Conservation (phyloP, 805 yeast species). For the Kluyveromyces lactis region DNA sequence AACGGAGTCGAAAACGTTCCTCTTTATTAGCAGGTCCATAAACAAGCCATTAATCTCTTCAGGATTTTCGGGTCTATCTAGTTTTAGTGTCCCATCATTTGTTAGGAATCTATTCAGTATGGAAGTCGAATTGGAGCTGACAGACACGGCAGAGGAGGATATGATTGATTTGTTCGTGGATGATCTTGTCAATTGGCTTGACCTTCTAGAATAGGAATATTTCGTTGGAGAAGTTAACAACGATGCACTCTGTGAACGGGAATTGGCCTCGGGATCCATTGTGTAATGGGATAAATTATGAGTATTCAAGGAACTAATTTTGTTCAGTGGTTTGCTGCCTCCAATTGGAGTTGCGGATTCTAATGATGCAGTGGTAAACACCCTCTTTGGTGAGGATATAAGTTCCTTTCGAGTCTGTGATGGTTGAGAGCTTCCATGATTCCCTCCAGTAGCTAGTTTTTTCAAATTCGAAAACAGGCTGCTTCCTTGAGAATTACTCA, state of each 20-base stretch:
- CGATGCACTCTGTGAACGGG: constrained; percentile 5
- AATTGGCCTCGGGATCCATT: constrained; percentile 8
- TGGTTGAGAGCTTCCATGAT: not conserved
- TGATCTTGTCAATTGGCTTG: constrained; percentile 18
- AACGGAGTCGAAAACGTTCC: constrained; percentile 59
- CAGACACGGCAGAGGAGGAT: constrained; percentile 17
- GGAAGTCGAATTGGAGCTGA: constrained; percentile 22
- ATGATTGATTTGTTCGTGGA: constrained; percentile 19
- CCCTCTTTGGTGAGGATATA: constrained; percentile 16
- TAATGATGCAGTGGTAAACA: constrained; percentile 11
- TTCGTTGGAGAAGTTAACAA: constrained; percentile 16
- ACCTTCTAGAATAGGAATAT: constrained; percentile 20
- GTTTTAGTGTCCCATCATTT: constrained; percentile 25
- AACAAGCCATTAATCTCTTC: constrained; percentile 67
- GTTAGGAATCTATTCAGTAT: constrained; percentile 22
- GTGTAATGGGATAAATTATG: constrained; percentile 25
- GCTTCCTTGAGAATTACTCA: constrained; percentile 9
- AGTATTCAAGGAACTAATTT: constrained; percentile 21
- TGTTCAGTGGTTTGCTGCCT: constrained; percentile 19
- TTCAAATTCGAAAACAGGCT: constrained; percentile 22
- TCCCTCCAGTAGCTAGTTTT: constrained; percentile 16
- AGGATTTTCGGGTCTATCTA: constrained; percentile 63
- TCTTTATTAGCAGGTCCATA: constrained; percentile 68
- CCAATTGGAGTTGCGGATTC: constrained; percentile 12
- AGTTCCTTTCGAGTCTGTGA: constrained; percentile 9